Conservation (phyloP, 768 basidiomycete genomes). For the Royoungia palumana region DNA sequence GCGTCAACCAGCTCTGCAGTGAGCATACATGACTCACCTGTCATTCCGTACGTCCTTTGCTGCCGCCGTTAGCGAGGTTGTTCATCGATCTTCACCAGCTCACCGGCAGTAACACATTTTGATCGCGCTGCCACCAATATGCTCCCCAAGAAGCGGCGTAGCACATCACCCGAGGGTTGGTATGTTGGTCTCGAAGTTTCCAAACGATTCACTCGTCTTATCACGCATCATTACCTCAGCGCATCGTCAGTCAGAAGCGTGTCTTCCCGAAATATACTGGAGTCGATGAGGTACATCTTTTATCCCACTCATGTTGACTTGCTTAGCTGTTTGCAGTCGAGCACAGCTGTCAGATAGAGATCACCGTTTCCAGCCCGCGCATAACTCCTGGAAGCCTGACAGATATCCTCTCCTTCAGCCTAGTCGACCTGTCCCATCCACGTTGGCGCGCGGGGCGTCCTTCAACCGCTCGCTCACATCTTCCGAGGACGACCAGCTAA, state of each 20-base stretch:
- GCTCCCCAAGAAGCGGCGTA: slow-evolving; percentile 33
- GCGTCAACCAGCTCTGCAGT: slow-evolving; percentile 29
- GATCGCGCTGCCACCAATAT: slow-evolving; percentile 29
- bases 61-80: slow-evolving; percentile 6
- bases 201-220: slow-evolving; percentile 8
- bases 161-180: slow-evolving; percentile 30
- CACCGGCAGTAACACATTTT: slow-evolving; percentile 26
- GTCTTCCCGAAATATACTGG: slow-evolving; percentile 20
- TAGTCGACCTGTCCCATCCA: slow-evolving; percentile 6
- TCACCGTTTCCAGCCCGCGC: slow-evolving; percentile 6
- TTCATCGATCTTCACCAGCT: slow-evolving; percentile 23
- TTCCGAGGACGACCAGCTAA: slow-evolving; percentile 30
- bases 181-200: slow-evolving; percentile 14
- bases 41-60: slow-evolving; percentile 29
- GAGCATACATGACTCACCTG: slow-evolving; percentile 29
- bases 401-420: slow-evolving; percentile 3
- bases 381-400: slow-evolving; percentile 13
- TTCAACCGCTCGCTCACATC: slow-evolving; percentile 18
- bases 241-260: slow-evolving; percentile 9
- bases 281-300: slow-evolving; percentile 27
- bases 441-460: slow-evolving; percentile 15
- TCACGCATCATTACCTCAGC: slow-evolving; percentile 9
- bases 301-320: neutral
- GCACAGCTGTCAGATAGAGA: slow-evolving; percentile 21
- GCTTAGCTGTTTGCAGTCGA: slow-evolving; percentile 19